Evolutionary conservation across 352 stramenopile genomes (phyloP), one percentile per base, ranked within the genome.

Genomic region (Pythium aristosporum): DNA sequence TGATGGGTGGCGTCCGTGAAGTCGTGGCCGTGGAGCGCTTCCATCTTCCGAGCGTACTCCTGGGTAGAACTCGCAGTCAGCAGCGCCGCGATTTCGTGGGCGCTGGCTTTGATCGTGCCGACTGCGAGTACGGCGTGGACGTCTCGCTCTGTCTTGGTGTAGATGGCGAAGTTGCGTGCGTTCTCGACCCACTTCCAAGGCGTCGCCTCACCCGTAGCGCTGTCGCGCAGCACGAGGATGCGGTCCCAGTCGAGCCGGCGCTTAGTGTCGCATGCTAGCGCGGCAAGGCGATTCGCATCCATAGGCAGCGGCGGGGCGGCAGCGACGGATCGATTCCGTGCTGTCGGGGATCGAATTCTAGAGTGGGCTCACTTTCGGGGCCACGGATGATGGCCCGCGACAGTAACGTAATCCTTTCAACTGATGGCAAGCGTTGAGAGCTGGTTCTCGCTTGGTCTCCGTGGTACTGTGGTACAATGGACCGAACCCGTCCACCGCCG

Each of bases 131-230:
- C 60, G 15, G 30, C 50, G 30, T 53, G 47, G 11, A 30, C 20
- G n/a, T 55, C 11, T 4, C 5, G 8, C n/a, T 61, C 56, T 2
- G 42, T 20, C 44, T 57, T 61, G 28, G 50, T 55, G 52, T 63
- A 71, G 43, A 71, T 58, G 10, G 41, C 43, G 15, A 65, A 63
- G 6, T 50, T 57, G 43, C 64, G 47, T 13, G 18, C 30, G 18
- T 59, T 59, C 18, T 71, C 57, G 43, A 63, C 21, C 64, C 64
- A 71, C 20, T 71, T 65, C 64, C 64, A 71, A 9, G 32, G 32
- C 32, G 32, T 10, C 32, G 32, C 32, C 32, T 36, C 32, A 9
- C 20, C 50, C 43, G 9, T 43, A 10, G 8, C 37, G 2, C 4
- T 13, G n/a, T 9, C 12, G 23, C 20, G 37, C 47, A 10, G 36